Percentiles rank a stretch among this genome's conserved stretches.
Evolutionary conservation across 2,329 filamentous ascomycete species (phyloP).

Genomic region (Aspergillus hiratsukae): DNA sequence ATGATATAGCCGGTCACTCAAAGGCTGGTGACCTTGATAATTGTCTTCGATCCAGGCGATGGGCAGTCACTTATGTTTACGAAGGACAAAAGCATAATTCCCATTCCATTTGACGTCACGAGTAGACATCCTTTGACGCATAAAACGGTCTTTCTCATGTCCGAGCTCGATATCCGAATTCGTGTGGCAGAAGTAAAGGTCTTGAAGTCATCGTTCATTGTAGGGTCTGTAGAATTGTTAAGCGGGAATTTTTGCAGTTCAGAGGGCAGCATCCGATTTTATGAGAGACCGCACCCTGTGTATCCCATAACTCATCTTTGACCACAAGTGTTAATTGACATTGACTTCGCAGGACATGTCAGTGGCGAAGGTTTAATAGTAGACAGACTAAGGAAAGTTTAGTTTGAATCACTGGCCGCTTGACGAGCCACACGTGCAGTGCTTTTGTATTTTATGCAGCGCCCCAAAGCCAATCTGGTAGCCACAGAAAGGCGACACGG

Average conservation of each 20-base stretch:
- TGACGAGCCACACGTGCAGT: constrained; percentile 53
- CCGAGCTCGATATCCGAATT: constrained; percentile 39
- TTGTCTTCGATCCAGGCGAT: no score
- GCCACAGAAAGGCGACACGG: constrained; percentile 59
- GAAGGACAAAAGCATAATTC: no score
- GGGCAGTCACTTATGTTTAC: no score
- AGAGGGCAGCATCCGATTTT: constrained; percentile 38
- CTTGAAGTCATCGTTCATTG: constrained; percentile 37
- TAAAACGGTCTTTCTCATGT: no score
- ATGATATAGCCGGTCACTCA: no score
- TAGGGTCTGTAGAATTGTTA: constrained; percentile 31
- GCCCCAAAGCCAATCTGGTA: constrained; percentile 53
- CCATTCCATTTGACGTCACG: no score
- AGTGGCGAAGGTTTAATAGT: no score
- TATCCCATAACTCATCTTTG: constrained; percentile 54
- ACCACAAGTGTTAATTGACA: constrained; percentile 49
- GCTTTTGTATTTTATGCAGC: constrained; percentile 53
- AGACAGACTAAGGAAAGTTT: no score
- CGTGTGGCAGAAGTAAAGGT: constrained; percentile 27
- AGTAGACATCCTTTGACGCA: no score
- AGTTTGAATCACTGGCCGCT: constrained; percentile 49
- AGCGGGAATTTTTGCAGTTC: no score
- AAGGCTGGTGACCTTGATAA: no score
- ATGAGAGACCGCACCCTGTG: constrained; percentile 53
- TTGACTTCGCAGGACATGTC: constrained; percentile 38